These are phyloP conservation scores for Metschnikowia lachancei DNA, from an alignment of 805 yeast genomes.

Conservation along the genomic window DNA sequence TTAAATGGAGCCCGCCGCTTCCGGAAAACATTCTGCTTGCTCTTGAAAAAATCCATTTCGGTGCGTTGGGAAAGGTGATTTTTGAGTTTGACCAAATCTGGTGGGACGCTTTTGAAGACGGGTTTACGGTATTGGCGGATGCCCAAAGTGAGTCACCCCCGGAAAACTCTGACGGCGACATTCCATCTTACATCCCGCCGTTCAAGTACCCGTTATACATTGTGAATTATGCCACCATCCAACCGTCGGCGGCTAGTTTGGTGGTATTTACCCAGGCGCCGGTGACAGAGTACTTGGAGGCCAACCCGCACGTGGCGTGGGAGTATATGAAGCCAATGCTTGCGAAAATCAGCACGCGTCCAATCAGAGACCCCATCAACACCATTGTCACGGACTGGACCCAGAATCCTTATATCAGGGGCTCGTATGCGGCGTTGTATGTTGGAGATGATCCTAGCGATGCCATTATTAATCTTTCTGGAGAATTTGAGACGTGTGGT, in stretches of 20 bases:
- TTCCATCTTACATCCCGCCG: slow-evolving; percentile 30
- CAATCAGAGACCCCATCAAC: slow-evolving; percentile 27
- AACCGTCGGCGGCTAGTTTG: slow-evolving; percentile 39
- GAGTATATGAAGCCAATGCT: slow-evolving; percentile 55
- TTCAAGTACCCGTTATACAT: slow-evolving; percentile 62
- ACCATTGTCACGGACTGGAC: slow-evolving; percentile 71
- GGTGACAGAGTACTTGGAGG: slow-evolving; percentile 58
- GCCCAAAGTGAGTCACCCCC: neutral
- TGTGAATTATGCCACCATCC: slow-evolving; percentile 48
- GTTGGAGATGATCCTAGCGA: slow-evolving; percentile 71
- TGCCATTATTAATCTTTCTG: slow-evolving; percentile 56
- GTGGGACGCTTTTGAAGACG: slow-evolving; percentile 49
- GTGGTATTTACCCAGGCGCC: slow-evolving; percentile 71
- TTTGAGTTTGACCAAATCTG: slow-evolving; percentile 62
- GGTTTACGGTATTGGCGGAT: slow-evolving; percentile 22
- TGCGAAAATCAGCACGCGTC: slow-evolving; percentile 19
- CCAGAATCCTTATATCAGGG: slow-evolving; percentile 69
- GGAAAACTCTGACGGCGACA: too few relatives aligned
- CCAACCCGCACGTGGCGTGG: slow-evolving; percentile 53
- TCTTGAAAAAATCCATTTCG: slow-evolving; percentile 52
- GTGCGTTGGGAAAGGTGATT: slow-evolving; percentile 69
- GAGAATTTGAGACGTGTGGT: slow-evolving; percentile 32
- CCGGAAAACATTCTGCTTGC: slow-evolving; percentile 46
- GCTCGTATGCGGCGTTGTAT: slow-evolving; percentile 74
- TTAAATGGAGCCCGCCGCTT: slow-evolving; percentile 54